phyloP scores from a whole-genome alignment of 2,329 filamentous ascomycete species.

The Clarireedia monteithiana region DNA sequence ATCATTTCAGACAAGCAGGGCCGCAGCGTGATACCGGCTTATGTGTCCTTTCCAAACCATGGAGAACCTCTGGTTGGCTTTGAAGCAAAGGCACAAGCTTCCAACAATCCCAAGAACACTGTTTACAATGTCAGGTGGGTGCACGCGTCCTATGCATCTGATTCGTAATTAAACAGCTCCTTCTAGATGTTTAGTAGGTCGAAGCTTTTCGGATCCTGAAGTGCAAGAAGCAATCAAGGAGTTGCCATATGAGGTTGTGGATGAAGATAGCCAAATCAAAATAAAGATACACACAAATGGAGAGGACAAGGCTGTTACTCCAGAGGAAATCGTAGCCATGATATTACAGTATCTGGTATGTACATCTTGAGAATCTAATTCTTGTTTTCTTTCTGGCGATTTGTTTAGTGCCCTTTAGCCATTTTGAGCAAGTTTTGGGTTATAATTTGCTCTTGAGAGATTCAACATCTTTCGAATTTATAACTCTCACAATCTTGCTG shows the following conservation, averaged over 20 bases:
- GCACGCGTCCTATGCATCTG: slow-evolving; percentile 16
- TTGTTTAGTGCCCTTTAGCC: no score
- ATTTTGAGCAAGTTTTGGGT: no score
- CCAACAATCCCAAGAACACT: slow-evolving; percentile 11
- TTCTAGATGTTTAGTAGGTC: slow-evolving; percentile 70
- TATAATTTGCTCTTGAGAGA: slow-evolving; percentile 53
- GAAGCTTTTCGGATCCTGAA: slow-evolving; percentile 76
- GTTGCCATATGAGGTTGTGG: slow-evolving; percentile 91
- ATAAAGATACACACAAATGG: slow-evolving; percentile 48
- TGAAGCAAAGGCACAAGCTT: slow-evolving; percentile 89
- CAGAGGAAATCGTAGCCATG: slow-evolving; percentile 76
- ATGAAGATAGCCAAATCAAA: slow-evolving; percentile 85
- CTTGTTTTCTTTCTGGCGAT: no score
- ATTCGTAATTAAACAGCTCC: no score
- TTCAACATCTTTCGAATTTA: slow-evolving; percentile 27
- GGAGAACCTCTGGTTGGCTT: slow-evolving; percentile 96
- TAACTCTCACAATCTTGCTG: no score
- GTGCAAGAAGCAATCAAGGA: slow-evolving; percentile 94
- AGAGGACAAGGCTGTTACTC: slow-evolving; percentile 65
- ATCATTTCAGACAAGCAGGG: no score
- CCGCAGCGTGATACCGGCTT: no score
- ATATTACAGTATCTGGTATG: slow-evolving; percentile 32
- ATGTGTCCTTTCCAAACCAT: slow-evolving; percentile 31
- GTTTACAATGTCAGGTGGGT: slow-evolving; percentile 53
- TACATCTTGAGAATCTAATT: no score